Evolutionary conservation across 306 rosid species (phyloP).

Genomic region (Cucumis melo): DNA sequence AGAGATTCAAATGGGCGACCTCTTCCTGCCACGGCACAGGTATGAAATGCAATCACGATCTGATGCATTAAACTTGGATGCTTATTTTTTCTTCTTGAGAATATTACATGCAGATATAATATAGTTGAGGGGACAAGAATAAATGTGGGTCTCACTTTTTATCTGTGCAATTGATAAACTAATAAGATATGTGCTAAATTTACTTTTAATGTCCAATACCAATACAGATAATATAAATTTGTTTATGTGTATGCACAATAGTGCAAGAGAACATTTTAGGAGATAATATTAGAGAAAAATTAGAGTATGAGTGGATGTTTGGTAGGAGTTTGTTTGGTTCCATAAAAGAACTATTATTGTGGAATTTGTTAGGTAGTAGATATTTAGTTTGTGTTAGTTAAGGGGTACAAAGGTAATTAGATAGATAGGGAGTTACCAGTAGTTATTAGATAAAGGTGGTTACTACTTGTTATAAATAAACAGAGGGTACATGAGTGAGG

Average conservation of each 20-base stretch:
- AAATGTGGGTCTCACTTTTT: neutral
- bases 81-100: neutral
- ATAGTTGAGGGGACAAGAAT: neutral
- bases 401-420: too few relatives aligned
- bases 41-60: neutral
- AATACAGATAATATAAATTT: neutral
- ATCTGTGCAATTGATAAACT: neutral
- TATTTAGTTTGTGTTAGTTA: too few relatives aligned
- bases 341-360: too few relatives aligned
- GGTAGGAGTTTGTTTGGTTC: neutral
- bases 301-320: too few relatives aligned
- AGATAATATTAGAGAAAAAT: too few relatives aligned
- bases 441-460: too few relatives aligned
- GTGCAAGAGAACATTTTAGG: too few relatives aligned
- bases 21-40: constrained; percentile 98
- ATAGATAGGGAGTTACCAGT: too few relatives aligned
- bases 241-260: neutral
- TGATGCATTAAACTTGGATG: neutral
- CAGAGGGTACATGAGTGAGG: too few relatives aligned
- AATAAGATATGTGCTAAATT: neutral
- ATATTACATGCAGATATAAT: neutral
- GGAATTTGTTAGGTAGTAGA: too few relatives aligned
- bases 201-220: neutral
- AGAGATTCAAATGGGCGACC: constrained; percentile 77
- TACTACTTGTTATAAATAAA: too few relatives aligned